Evolutionary conservation across 1,284 basidiomycete genomes (phyloP), one percentile per base, ranked within the genome.

Genomic region (Exobasidium cylindrosporum): DNA sequence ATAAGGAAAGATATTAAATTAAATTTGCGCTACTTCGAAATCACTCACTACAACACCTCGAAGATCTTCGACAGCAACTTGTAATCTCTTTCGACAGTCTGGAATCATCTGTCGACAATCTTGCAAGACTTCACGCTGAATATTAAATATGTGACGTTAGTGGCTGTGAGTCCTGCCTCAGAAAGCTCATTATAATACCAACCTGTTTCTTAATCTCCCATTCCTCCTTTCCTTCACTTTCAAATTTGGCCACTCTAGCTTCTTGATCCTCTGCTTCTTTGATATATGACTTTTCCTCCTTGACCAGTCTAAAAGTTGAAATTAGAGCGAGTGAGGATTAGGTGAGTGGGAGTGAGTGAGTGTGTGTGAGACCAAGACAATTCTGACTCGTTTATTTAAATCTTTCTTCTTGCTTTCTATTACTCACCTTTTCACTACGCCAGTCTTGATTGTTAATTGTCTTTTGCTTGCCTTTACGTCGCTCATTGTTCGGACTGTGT

Each of bases 61-160:
- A 17, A 75, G 57, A 14, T 75, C 73, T 47, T 67, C 67, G 1
- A 57, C 54, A 0, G 69, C 71, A 0, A 62, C 11, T 17, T 71
- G 63, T 2, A 75, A 46, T 0, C 73, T 40, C 50, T 63, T 70
- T 11, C 61, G 56, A 23, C 72, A 72, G 50, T 75, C 73, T 1
- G 73, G 73, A 17, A 75, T 63, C 73, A 75, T 75, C 40, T 75
- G 70, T 6, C 63, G 45, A 26, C 65, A 64, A 54, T 75, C 73
- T 49, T 63, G 14, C 0, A 73, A 54, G 0, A 75, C 72, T 31
- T 67, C 54, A 40, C 60, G 56, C 67, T 62, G 47, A 23, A 6
- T 28, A n/a, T 2, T 7, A 11, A 29, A 28, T 14, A 5, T 3
- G 2, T 56, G 5, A 17, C 29, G 24, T 17, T 31, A 17, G n/a